phyloP scores from a whole-genome alignment of 305 asterid species.

The Fraxinus xanthoxyloides region DNA sequence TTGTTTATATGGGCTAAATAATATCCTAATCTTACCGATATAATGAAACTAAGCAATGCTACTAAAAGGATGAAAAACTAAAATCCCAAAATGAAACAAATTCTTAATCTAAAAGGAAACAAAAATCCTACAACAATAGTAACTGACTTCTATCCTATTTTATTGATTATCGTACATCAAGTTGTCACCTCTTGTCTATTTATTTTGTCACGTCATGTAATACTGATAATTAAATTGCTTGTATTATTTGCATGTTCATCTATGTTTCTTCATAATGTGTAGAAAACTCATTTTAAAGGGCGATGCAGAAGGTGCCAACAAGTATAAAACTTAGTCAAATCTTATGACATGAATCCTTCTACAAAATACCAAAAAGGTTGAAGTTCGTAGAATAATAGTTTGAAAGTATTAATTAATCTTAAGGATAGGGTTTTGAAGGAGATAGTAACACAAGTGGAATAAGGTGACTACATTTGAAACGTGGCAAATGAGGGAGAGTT shows the following conservation, averaged over 20 bases:
- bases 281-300: background rate
- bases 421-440: background rate
- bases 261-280: background rate
- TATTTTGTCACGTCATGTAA: background rate
- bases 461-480: background rate
- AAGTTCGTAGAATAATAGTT: background rate
- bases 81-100: no score
- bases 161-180: no score
- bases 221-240: background rate
- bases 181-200: conserved; percentile 12
- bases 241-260: background rate
- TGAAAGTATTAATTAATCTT: background rate
- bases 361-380: background rate
- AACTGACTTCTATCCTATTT: no score
- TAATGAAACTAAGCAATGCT: no score
- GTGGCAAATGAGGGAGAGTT: background rate
- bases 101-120: no score
- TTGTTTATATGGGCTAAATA: no score
- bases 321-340: background rate
- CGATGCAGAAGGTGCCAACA: background rate
- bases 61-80: no score
- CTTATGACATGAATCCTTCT: background rate
- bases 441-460: background rate
- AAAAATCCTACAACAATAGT: no score
- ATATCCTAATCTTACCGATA: no score